phyloP scores from a whole-genome alignment of 2,329 filamentous ascomycete species.

The Aureobasidium mangrovei region DNA sequence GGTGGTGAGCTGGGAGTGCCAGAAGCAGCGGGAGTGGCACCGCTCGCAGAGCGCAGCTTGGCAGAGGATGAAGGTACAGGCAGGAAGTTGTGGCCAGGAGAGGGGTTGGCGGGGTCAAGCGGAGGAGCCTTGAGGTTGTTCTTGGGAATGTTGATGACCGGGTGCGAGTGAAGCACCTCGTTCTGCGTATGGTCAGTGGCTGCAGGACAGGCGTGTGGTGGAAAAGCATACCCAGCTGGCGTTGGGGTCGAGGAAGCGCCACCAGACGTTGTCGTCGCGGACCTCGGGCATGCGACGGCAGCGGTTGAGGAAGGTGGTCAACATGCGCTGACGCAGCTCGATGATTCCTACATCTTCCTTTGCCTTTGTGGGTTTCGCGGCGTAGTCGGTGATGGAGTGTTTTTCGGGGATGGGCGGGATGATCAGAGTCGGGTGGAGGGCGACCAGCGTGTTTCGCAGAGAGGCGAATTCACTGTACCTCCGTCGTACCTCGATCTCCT shows the following conservation, averaged over 20 bases:
- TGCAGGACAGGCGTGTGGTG: background rate
- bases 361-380: slow-evolving; percentile 92
- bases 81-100: slow-evolving; percentile 74
- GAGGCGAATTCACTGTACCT: slow-evolving; percentile 96
- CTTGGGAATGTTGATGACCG: slow-evolving; percentile 85
- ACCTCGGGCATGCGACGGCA: slow-evolving; percentile 90
- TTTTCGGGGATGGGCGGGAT: slow-evolving; percentile 98
- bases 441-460: slow-evolving; percentile 76
- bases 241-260: slow-evolving; percentile 95
- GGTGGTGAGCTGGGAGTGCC: slow-evolving; percentile 50
- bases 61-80: slow-evolving; percentile 79
- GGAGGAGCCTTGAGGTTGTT: slow-evolving; percentile 93
- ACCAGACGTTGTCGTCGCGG: slow-evolving; percentile 88
- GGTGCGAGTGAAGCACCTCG: slow-evolving; percentile 89
- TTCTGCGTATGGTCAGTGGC: slow-evolving; percentile 47
- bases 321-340: slow-evolving; percentile 91
- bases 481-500: slow-evolving; percentile 92
- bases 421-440: slow-evolving; percentile 87
- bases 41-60: slow-evolving; percentile 59
- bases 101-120: slow-evolving; percentile 86
- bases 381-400: slow-evolving; percentile 97
- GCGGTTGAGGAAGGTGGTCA: slow-evolving; percentile 88
- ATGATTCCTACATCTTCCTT: slow-evolving; percentile 98
- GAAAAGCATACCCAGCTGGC: slow-evolving; percentile 75
- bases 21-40: slow-evolving; percentile 31